phyloP scores from a whole-genome alignment of 176 grass and related monocot species.

The Bromus sterilis region DNA sequence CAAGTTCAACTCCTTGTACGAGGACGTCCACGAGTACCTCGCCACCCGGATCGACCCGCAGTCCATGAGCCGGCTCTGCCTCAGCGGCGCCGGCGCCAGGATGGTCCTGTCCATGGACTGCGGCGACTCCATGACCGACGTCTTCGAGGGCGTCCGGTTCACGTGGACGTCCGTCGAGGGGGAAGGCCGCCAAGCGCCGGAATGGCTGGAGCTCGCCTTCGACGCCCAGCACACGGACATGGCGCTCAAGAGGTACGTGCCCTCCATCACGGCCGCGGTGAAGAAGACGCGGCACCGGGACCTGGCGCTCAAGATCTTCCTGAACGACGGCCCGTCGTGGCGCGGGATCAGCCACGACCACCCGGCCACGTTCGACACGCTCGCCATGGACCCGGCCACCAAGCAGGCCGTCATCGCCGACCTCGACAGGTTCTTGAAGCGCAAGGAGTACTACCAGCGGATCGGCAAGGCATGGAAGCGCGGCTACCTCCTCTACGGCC shows the following conservation, averaged over 20 bases:
- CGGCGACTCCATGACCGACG: conserved; percentile 17
- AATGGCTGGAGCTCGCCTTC: conserved; percentile 16
- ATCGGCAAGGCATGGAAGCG: conserved; percentile 53
- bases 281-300: neutral
- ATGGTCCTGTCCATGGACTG: conserved; percentile 7
- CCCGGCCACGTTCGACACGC: conserved; percentile 27
- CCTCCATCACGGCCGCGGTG: neutral
- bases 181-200: neutral
- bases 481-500: conserved; percentile 37
- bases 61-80: conserved; percentile 3
- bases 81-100: neutral
- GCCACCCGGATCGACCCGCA: conserved; percentile 13
- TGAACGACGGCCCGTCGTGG: conserved; percentile 10
- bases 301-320: conserved; percentile 20
- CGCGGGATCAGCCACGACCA: neutral
- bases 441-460: conserved; percentile 20
- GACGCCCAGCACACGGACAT: conserved; percentile 4
- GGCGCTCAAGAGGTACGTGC: conserved; percentile 12
- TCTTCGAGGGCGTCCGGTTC: conserved; percentile 31
- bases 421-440: conserved; percentile 3
- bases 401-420: conserved; percentile 14
- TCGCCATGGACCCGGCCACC: conserved; percentile 23
- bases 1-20: neutral
- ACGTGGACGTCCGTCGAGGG: neutral
- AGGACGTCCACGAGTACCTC: conserved; percentile 16